Evolutionary conservation across 345 rosid species (phyloP).

Genomic region (Brassica carinata): DNA sequence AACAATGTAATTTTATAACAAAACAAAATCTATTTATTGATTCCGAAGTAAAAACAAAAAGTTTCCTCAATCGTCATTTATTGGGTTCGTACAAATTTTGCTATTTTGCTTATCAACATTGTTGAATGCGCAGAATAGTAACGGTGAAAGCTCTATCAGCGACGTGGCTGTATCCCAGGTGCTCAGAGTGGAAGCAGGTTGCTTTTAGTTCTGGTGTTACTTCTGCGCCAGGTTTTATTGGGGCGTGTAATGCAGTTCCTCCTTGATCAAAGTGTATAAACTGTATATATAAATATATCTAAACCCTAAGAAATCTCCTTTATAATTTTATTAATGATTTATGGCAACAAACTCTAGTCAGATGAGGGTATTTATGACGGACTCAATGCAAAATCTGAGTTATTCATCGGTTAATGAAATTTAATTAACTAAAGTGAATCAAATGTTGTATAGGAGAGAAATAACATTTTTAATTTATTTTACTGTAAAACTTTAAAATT

Average conservation of each 20-base stretch:
- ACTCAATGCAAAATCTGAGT: neutral
- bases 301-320: neutral
- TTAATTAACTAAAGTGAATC: neutral
- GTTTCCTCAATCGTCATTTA: neutral
- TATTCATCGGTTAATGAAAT: neutral
- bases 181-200: slow-evolving; percentile 41
- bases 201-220: slow-evolving; percentile 15
- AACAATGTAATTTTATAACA: neutral
- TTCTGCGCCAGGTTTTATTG: slow-evolving; percentile 22
- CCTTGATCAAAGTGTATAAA: neutral
- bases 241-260: neutral
- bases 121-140: slow-evolving; percentile 10
- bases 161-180: slow-evolving; percentile 37
- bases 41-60: neutral
- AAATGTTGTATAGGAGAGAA: neutral
- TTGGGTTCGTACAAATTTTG: neutral
- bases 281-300: neutral
- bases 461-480: neutral
- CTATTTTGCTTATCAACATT: neutral
- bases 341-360: neutral
- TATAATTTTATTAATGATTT: neutral
- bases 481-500: neutral
- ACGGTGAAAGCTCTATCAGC: neutral
- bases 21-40: neutral
- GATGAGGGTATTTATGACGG: neutral